Base-by-base conservation (phyloP, 83 land plant species). In the Larix sibirica region DNA sequence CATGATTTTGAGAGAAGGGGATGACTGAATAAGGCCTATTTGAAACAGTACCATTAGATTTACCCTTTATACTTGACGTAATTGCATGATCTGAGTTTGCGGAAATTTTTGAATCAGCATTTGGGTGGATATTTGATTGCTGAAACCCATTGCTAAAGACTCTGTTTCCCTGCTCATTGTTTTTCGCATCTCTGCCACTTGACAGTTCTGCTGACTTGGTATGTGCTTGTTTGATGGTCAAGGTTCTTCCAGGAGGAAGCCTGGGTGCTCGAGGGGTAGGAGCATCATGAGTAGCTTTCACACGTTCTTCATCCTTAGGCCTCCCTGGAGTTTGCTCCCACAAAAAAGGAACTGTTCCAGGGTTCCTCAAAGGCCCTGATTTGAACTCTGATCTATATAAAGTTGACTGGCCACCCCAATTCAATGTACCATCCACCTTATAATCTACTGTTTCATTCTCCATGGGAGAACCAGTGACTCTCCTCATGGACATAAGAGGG, bases 281-380 rank as follows among this genome's bases (percentile, higher is more conserved):
- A 20, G 21, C 82, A 85, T 69, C 84, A 50, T 40, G 68, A 42
- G 16, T 26, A 47, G 79, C 71, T 21, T 12, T 40, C 80, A 50
- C 66, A 70, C 7, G 42, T 23, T 7, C 42, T 60, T 68, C 79
- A 79, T 77, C 76, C 79, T 92, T 92, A 20, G 92, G 86, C 81
- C 74, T 77, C 28, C 94, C 94, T n/a, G 94, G 92, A 26, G 38
- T 84, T 38, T 90, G 86, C 84, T 92, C 94, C 94, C 94, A 92
- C n/a, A 74, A 18, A 59, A 92, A 92, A 14, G 94, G 94, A 18
- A 92, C 90, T 8, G 86, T 80, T 64, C 81, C 92, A n/a, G 94
- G 91, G 70, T 86, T 60, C 47, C 85, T 79, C 7, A 86, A 85
- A 62, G 91, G 88, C 21, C 86, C 94, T 28, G 85, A 74, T n/a